A percentile compares a stretch with the other conserved stretches of the same genome.
These are phyloP conservation scores for Microbotryomycetes sp. DNA, from an alignment of 1,284 basidiomycete species.

Conservation along the genomic window DNA sequence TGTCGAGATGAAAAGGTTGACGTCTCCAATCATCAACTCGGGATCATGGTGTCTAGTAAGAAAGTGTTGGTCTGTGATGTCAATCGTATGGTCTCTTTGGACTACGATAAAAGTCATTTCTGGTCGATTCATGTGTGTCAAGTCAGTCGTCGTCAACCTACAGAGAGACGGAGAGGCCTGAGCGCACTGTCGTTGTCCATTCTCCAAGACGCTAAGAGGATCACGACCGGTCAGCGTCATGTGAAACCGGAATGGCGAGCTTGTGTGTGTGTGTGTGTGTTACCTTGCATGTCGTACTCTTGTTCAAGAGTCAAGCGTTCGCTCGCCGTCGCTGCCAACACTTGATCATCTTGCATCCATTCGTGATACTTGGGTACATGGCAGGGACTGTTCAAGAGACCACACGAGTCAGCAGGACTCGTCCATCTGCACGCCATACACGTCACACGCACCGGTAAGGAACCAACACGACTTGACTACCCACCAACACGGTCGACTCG, in stretches of 20 bases:
- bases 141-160: too few relatives aligned
- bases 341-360: slow-evolving; percentile 78
- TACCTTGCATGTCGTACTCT: slow-evolving; percentile 89
- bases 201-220: slow-evolving; percentile 66
- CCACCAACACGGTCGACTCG: slow-evolving; percentile 57
- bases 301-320: slow-evolving; percentile 75
- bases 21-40: slow-evolving; percentile 80
- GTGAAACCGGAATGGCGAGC: background rate
- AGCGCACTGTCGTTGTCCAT: slow-evolving; percentile 71
- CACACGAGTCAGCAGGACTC: background rate
- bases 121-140: slow-evolving; percentile 36
- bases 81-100: slow-evolving; percentile 39
- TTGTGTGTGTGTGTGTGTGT: slow-evolving; percentile 31
- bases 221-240: background rate
- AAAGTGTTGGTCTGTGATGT: slow-evolving; percentile 33
- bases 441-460: slow-evolving; percentile 56
- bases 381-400: slow-evolving; percentile 8
- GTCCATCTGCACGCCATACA: background rate
- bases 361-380: slow-evolving; percentile 56
- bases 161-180: background rate
- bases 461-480: slow-evolving; percentile 58
- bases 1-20: slow-evolving; percentile 74
- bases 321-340: slow-evolving; percentile 75
- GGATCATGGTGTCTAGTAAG: slow-evolving; percentile 25
- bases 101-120: slow-evolving; percentile 89